A percentile compares a stretch with the other conserved stretches of the same genome.
phyloP scores from a whole-genome alignment of 345 rosid genomes.

The Sisymbrium irio region DNA sequence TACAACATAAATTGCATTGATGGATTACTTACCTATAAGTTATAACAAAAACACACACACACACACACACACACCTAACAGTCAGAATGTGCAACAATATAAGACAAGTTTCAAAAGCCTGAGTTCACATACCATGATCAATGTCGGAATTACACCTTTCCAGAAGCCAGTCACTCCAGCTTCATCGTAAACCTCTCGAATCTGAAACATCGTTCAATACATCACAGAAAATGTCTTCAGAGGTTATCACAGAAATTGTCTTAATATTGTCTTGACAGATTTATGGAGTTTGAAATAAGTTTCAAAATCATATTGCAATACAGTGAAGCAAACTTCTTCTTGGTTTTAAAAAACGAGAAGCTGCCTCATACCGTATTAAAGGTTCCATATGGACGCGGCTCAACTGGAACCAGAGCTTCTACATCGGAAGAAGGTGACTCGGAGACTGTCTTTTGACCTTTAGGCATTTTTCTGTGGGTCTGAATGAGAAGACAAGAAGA shows the following conservation, averaged over 20 bases:
- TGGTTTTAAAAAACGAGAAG: background rate
- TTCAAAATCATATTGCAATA: background rate
- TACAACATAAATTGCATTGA: slow-evolving; percentile 96
- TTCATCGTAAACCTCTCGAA: slow-evolving; percentile 83
- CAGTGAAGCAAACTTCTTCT: background rate
- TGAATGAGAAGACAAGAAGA: slow-evolving; percentile 40
- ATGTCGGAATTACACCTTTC: slow-evolving; percentile 92
- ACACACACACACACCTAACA: background rate
- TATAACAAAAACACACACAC: background rate
- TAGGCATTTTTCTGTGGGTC: slow-evolving; percentile 70
- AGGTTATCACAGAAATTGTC: background rate
- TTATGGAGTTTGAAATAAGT: background rate
- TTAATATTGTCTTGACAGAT: background rate
- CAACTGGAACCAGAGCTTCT: slow-evolving; percentile 40
- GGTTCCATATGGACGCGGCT: slow-evolving; percentile 70
- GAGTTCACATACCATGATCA: slow-evolving; percentile 74
- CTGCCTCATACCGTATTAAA: slow-evolving; percentile 58
- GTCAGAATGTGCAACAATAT: slow-evolving; percentile 1
- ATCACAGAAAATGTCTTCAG: too few species aligned
- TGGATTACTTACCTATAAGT: slow-evolving; percentile 88
- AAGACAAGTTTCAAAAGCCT: slow-evolving; percentile 26
- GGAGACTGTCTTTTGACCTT: slow-evolving; percentile 27
- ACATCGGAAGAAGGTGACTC: slow-evolving; percentile 44
- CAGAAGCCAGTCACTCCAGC: slow-evolving; percentile 89
- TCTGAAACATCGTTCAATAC: slow-evolving; percentile 43